Evolutionary conservation across 108 stramenopile species (phyloP), one percentile per base, ranked within the genome.

Genomic region (Fragilaria radians): DNA sequence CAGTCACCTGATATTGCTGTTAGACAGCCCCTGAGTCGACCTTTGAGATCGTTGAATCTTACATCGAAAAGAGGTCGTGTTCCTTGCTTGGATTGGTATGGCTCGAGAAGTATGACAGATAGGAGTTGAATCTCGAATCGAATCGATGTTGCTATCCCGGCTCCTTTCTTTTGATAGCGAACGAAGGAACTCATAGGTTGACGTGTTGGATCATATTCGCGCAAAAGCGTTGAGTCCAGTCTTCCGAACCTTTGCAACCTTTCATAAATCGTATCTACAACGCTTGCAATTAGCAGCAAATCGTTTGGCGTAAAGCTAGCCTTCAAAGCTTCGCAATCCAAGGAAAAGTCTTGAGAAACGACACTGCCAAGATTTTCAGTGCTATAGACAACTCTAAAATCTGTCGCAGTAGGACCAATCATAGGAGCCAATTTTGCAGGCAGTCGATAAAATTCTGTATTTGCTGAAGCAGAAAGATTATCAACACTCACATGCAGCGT

Each of bases 121-220:
- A 85, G 58, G 0, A 57, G 29, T 25, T 74, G 73, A 52, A 89
- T 48, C 47, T 89, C 84, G n/a, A 72, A 42, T 19, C 74, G 63
- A 18, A 89, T 71, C 34, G 32, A 65, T 7, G 88, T 85, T 26
- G 84, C 84, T 54, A 89, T 83, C 9, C 88, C 82, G n/a, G 82
- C 69, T 0, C 88, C 88, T 54, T 66, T 68, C 66, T 82, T 77
- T 62, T 79, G 76, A 36, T 72, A 76, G 34, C 62, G 65, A 11
- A 82, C 30, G 4, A 82, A 32, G 24, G 67, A 50, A 28, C 51
- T 36, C 36, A 76, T 19, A 0, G 65, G 42, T 22, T 53, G 50
- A n/a, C 32, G 32, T 42, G 50, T 55, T 24, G 28, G 21, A 32
- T 47, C 25, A 4, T 28, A 46, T 23, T 18, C 36, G 11, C 32